phyloP scores from a whole-genome alignment of 2,329 filamentous ascomycete genomes.

The Diaporthe vaccinii region DNA sequence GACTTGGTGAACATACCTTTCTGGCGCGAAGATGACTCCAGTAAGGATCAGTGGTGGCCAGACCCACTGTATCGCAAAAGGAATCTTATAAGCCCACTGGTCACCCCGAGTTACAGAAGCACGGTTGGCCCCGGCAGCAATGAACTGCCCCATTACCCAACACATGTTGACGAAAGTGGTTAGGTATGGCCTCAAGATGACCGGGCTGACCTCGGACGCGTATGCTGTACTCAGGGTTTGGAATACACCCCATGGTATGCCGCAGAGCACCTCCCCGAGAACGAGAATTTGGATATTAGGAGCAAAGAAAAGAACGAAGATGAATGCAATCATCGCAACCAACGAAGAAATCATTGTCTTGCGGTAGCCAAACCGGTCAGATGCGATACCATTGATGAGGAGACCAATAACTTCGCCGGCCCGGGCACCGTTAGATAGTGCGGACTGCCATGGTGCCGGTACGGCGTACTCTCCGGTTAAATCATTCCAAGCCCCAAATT shows the following conservation, averaged over 20 bases:
- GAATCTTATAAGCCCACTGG: constrained; percentile 75
- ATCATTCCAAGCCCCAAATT: constrained; percentile 44
- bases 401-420: constrained; percentile 77
- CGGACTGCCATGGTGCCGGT: constrained; percentile 54
- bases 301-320: constrained; percentile 75
- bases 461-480: constrained; percentile 47
- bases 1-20: constrained; percentile 47
- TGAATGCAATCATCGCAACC: constrained; percentile 66
- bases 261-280: constrained; percentile 73
- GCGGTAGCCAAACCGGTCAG: constrained; percentile 77
- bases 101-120: constrained; percentile 74
- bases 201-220: constrained; percentile 79
- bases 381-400: constrained; percentile 74
- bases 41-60: constrained; percentile 78
- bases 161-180: constrained; percentile 84
- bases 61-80: constrained; percentile 83
- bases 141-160: constrained; percentile 81
- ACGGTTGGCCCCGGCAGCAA: constrained; percentile 79
- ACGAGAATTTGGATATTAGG: constrained; percentile 70
- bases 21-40: constrained; percentile 77
- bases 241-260: constrained; percentile 73
- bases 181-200: constrained; percentile 77
- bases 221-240: constrained; percentile 73
- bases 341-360: constrained; percentile 74
- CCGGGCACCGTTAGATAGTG: constrained; percentile 60